Base-by-base conservation (phyloP, 1,139 yeast genomes). In the Geotrichum restrictum region DNA sequence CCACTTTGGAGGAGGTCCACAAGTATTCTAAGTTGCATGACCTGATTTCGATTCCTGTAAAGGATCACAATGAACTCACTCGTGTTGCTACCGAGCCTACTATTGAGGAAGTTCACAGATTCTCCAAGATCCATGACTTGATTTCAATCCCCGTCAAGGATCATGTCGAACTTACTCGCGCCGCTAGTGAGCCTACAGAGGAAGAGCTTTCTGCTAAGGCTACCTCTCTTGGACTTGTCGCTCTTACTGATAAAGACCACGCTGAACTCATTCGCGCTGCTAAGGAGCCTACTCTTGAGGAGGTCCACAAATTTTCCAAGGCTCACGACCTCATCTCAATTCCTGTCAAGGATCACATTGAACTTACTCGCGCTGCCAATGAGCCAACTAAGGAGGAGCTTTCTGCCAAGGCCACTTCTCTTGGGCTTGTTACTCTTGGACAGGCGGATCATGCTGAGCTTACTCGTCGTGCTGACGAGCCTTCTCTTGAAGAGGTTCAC, bases 31-130 rank as follows among this genome's bases (percentile, higher is more conserved):
- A 52, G 33, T 47, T 48, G 5, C 41, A 52, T 50, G 74, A 76
- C 44, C 62, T 81, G 55, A 74, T 75, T 11, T 57, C 79, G 18
- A 56, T 83, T 13, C 72, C 83, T 1, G 61, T 66, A 46, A 59
- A 56, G 1, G 69, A 65, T 16, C 60, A 59, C 21, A 57, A 61
- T 3, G 55, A 54, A 1, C 49, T 72, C 42, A 41, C 41, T 8
- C 27, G 49, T 36, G 49, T 49, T n/a, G 64, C 64, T 7, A 50
- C 55, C 29, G 56, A 51, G 8, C 62, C 65, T 2, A 56, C 57
- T 8, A 57, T 56, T 10, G 56, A 56, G 3, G 65, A 61, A 31
- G 34, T 80, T n/a, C n/a, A n/a, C n/a, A n/a, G n/a, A n/a, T 22
- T 53, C 58, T 21, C 61, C 64, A 4, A 65, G 67, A 45, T 80